Percentiles rank a stretch among this genome's conserved stretches.
phyloP scores from a whole-genome alignment of 73 alveolate genomes.

The Blepharisma stoltei region DNA sequence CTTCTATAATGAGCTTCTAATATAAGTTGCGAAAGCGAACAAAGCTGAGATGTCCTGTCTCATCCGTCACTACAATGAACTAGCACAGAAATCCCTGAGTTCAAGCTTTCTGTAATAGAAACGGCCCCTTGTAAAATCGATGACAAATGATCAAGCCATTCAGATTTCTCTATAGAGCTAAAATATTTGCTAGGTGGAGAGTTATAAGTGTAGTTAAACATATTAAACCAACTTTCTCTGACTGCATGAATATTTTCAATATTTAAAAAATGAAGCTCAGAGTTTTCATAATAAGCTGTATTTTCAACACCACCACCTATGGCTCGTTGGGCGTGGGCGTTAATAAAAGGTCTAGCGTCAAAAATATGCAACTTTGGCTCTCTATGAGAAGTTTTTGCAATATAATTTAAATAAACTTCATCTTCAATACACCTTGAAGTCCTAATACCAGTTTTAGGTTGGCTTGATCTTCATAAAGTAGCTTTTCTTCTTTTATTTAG shows the following conservation, averaged over 20 bases:
- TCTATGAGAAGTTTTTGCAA: constrained; percentile 27
- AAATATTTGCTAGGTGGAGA: neutral
- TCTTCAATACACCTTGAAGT: constrained; percentile 52
- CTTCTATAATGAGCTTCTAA: constrained; percentile 88
- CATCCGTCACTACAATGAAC: constrained; percentile 96
- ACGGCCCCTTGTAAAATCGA: constrained; percentile 60
- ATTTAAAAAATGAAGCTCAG: constrained; percentile 70
- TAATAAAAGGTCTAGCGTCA: constrained; percentile 84
- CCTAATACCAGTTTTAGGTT: constrained; percentile 39
- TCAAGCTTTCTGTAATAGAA: constrained; percentile 44
- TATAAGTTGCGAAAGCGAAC: constrained; percentile 65
- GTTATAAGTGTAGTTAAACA: neutral
- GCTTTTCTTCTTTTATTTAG: constrained; percentile 59
- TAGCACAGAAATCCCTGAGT: constrained; percentile 58
- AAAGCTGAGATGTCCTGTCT: constrained; percentile 93
- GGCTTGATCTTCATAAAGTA: constrained; percentile 36
- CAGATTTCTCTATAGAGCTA: constrained; percentile 70
- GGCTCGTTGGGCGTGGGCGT: constrained; percentile 79
- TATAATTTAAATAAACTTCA: constrained; percentile 31
- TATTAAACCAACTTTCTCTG: constrained; percentile 65
- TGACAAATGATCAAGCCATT: constrained; percentile 77
- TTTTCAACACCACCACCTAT: constrained; percentile 87
- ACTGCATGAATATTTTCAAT: constrained; percentile 90
- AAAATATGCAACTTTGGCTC: constrained; percentile 36
- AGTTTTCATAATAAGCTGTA: constrained; percentile 55